A percentile compares a stretch with the other conserved stretches of the same genome.
Conservation (phyloP, 2,329 filamentous ascomycete genomes). For the Curvularia spicifera region DNA sequence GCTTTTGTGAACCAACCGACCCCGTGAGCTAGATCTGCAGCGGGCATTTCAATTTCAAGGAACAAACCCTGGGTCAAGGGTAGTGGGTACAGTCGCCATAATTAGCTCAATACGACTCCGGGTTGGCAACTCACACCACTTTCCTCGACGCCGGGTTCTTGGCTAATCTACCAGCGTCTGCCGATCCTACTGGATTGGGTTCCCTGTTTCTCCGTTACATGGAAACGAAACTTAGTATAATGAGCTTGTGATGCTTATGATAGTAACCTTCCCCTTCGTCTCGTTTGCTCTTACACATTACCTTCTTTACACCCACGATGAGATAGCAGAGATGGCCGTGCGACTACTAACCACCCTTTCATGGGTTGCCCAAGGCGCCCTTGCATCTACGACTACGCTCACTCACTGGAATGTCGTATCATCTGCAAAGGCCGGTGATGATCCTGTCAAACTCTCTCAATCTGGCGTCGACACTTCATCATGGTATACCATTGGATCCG, state of each 20-base stretch:
- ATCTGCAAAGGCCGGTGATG: slow-evolving; percentile 16
- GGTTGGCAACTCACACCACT: background rate
- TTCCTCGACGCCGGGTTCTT: background rate
- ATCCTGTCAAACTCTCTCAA: slow-evolving; percentile 26
- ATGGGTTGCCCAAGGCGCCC: background rate
- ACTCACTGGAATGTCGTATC: slow-evolving; percentile 22
- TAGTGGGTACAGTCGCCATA: background rate
- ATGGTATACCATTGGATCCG: slow-evolving; percentile 61
- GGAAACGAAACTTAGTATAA: background rate
- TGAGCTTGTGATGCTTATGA: background rate
- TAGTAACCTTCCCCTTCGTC: background rate
- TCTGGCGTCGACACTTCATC: slow-evolving; percentile 51
- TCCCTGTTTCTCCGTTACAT: background rate
- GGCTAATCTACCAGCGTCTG: background rate
- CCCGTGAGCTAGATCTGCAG: background rate
- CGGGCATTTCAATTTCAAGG: background rate
- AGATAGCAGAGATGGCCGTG: background rate
- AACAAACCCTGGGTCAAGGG: background rate
- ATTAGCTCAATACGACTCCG: background rate
- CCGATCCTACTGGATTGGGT: background rate
- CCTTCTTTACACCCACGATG: background rate
- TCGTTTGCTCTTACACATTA: background rate
- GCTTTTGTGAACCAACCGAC: background rate
- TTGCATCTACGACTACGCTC: background rate
- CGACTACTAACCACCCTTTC: background rate